Evolutionary conservation across 768 basidiomycete species (phyloP).

Genomic region (Boletus pseudo-olivaceus): DNA sequence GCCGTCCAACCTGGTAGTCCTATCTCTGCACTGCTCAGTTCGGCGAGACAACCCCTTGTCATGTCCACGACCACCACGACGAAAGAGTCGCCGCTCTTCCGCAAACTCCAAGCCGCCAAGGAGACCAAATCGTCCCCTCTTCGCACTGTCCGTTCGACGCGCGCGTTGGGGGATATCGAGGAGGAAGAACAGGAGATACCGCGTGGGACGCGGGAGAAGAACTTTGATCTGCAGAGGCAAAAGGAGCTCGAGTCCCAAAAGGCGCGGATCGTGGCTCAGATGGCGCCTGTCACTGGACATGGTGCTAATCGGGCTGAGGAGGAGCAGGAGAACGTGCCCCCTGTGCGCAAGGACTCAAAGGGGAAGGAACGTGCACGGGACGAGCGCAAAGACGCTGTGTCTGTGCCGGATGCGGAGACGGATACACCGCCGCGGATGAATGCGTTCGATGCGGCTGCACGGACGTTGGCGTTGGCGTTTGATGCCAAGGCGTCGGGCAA

Average conservation of each 20-base stretch:
- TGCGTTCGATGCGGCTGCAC: slow-evolving; percentile 65
- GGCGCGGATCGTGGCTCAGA: slow-evolving; percentile 90
- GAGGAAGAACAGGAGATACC: slow-evolving; percentile 39
- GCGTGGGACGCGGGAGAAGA: slow-evolving; percentile 39
- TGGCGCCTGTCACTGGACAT: slow-evolving; percentile 54
- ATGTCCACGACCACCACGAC: slow-evolving; percentile 51
- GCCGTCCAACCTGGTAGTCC: slow-evolving; percentile 95
- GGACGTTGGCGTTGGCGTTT: slow-evolving; percentile 56
- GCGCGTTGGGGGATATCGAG: slow-evolving; percentile 45
- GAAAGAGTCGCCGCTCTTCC: slow-evolving; percentile 37
- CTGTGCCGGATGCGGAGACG: slow-evolving; percentile 16
- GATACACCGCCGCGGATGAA: slow-evolving; percentile 37
- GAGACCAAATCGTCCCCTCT: slow-evolving; percentile 52
- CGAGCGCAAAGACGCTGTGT: slow-evolving; percentile 17
- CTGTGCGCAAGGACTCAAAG: slow-evolving; percentile 28
- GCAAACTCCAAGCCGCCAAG: slow-evolving; percentile 55
- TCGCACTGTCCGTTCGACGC: slow-evolving; percentile 38
- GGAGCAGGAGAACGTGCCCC: slow-evolving; percentile 35
- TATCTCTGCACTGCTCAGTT: slow-evolving; percentile 85
- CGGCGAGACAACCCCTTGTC: slow-evolving; percentile 83
- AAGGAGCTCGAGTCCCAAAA: slow-evolving; percentile 90
- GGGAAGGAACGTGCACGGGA: slow-evolving; percentile 30
- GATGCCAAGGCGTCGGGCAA: slow-evolving; percentile 60
- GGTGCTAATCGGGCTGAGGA: slow-evolving; percentile 32
- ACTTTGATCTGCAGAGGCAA: slow-evolving; percentile 42